Base-by-base conservation (phyloP, 1,284 basidiomycete genomes). In the Athelia psychrophila region DNA sequence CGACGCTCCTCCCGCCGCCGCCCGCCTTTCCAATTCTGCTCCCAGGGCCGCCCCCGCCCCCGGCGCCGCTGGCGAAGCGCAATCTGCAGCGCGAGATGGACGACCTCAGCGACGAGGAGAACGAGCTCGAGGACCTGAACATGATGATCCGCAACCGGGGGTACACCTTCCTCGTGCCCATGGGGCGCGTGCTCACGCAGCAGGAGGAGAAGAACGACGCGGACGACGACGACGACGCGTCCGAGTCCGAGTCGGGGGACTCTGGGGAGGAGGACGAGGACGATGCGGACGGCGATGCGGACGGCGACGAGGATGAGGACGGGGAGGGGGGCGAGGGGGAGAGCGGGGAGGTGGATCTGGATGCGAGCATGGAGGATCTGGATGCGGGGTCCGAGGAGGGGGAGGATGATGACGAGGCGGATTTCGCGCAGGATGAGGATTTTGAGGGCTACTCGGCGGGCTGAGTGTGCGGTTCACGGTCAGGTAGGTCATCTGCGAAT, bases 71-170 rank as follows among this genome's bases (percentile, higher is more conserved):
- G 3, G 75, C 82, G 2, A 71, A 69, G 48, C 79, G 88, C 30
- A 86, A 93, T 64, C 69, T 91, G 38, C 80, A 83, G 58, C 80
- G 81, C 51, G 91, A 94, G 64, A 86, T 90, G 74, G 90, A 91
- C 35, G 90, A 93, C 56, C 71, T 95, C 54, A 92, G 87, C 57
- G 91, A 93, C 54, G 89, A 92, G 64, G 92, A 94, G 64, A 81
- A 80, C 46, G 87, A 91, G 58, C 64, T 91, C 12, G 88, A 91
- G 51, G 84, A 87, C 47, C 72, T 83, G 86, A 86, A 76, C 51
- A 58, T 74, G 16, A 72, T 72, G 46, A 79, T 90, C 22, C 79
- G 79, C 56, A 82, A 81, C 54, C 76, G 87, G 42, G 89, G 90
- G 10, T 84, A 77, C 55, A 74, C 67, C 51, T 90, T 81, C 63